Base-by-base conservation (phyloP, 1,284 basidiomycete genomes). In the Ganoderma multipileum region DNA sequence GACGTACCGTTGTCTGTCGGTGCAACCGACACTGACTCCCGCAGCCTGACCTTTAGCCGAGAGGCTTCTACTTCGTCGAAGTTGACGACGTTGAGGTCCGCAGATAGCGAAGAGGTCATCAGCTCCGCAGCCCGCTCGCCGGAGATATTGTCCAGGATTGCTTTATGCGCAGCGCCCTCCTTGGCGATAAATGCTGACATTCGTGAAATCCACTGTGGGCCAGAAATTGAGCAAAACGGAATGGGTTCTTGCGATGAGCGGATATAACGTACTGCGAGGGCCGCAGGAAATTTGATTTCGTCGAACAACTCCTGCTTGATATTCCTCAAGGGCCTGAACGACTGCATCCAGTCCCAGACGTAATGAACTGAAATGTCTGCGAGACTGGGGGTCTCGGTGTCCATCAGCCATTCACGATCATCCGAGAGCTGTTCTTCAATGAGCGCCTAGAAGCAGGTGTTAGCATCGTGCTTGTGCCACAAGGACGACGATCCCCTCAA, bases 331-430 rank as follows among this genome's bases (percentile, higher is more conserved):
- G 68, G 77, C 33, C 72, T 76, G 75, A 86, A 82, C 2, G 73
- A 63, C 36, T 78, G 63, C 68, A 83, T 74, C 87, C 87, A 89
- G 4, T 76, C 75, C 65, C 84, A 78, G 5, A 86, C 72, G 69
- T 86, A 86, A 69, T 89, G 82, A 7, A 85, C 78, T 3, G 84
- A 82, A 20, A 89, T 73, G 72, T 90, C 88, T 9, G 83, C 85
- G 12, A 88, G 76, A 57, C 86, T 81, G 4, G 87, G 86, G 0
- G 76, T 66, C 63, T 83, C 82, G 0, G 88, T 88, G 71, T 88
- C 83, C 68, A 89, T 83, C 7, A 89, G 76, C 87, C 87, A 90
- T 74, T 86, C 83, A 3, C 88, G 83, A n/a, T 81, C 85, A 74
- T 89, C 87, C 2, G 76, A 76, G 23, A 89, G 80, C 71, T 89